Evolutionary conservation across 106 monocot genomes (phyloP), one percentile per base, ranked within the genome.

Genomic region (Posidonia australis): DNA sequence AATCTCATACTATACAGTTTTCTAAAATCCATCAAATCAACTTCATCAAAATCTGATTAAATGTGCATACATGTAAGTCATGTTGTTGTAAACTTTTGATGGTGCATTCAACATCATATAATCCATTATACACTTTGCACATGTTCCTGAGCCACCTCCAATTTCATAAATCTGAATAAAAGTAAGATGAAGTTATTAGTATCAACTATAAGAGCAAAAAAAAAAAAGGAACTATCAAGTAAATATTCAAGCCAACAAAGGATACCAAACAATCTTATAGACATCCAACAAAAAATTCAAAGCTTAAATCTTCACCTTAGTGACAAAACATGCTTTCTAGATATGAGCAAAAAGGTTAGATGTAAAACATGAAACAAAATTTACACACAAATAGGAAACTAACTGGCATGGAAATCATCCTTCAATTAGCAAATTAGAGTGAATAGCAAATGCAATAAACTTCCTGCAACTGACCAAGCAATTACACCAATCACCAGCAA

Each of bases 41-140:
- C 3, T 49, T 49, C 9, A 49, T 2, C 36, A 36, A 36, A 36
- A 36, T 36, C 36, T 7, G 2, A 49, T 2, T 49, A 49, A 1
- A 49, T 13, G 55, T 17, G 52, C 85, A 76, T 98, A 98, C 98
- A 71, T 83, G 77, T 98, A 98, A 46, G 73, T 81, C 98, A 98
- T 83, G 68, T 82, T 82, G 71, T 81, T 91, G 77, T 98, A 98
- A 22, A 98, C 91, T 77, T 77, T 98, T 68, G 76, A 45, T 29
- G 98, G 98, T 51, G 98, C 98, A 64, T 98, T 98, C 72, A 98
- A 67, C 98, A 85, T 83, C 81, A 98, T 85, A 74, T 98, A 98
- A 85, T 98, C 98, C 79, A 98, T 63, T 74, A 98, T 83, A 74
- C 87, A 77, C 75, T 85, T 98, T 46, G 98, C 98, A 80, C 98